phyloP scores from a whole-genome alignment of 2,329 filamentous ascomycete genomes.

The Aureobasidium sp. region DNA sequence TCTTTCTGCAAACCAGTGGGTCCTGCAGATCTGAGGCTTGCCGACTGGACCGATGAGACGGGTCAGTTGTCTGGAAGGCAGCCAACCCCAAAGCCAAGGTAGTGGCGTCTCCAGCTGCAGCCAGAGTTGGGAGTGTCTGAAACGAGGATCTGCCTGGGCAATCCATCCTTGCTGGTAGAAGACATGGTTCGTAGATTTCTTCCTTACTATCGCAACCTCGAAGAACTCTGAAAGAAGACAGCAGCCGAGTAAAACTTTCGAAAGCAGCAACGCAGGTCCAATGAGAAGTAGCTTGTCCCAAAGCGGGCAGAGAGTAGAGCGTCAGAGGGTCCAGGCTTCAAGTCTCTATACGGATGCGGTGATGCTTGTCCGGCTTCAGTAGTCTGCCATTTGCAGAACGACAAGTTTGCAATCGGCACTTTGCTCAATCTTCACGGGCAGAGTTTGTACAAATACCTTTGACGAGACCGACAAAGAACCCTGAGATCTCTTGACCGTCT shows the following conservation, averaged over 20 bases:
- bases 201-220: not conserved
- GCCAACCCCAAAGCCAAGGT: slow-evolving; percentile 9
- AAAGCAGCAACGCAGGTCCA: not conserved
- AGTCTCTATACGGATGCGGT: slow-evolving; percentile 12
- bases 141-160: not conserved
- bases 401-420: slow-evolving; percentile 13
- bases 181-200: not conserved
- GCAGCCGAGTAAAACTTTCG: not conserved
- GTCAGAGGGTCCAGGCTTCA: slow-evolving; percentile 12
- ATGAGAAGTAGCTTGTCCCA: not conserved
- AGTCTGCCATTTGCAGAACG: slow-evolving; percentile 6
- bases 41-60: not conserved
- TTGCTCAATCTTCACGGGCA: not conserved
- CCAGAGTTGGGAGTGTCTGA: not conserved
- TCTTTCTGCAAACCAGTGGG: slow-evolving; percentile 15
- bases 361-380: slow-evolving; percentile 15
- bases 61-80: not conserved
- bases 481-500: not conserved
- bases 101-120: slow-evolving; percentile 9
- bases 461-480: slow-evolving; percentile 13
- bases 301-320: not conserved
- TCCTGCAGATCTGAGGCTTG: slow-evolving; percentile 13
- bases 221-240: not conserved
- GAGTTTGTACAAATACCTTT: slow-evolving; percentile 14
- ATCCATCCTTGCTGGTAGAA: not conserved